phyloP scores from a whole-genome alignment of 495 filamentous ascomycete species.

The Neurospora sp. region DNA sequence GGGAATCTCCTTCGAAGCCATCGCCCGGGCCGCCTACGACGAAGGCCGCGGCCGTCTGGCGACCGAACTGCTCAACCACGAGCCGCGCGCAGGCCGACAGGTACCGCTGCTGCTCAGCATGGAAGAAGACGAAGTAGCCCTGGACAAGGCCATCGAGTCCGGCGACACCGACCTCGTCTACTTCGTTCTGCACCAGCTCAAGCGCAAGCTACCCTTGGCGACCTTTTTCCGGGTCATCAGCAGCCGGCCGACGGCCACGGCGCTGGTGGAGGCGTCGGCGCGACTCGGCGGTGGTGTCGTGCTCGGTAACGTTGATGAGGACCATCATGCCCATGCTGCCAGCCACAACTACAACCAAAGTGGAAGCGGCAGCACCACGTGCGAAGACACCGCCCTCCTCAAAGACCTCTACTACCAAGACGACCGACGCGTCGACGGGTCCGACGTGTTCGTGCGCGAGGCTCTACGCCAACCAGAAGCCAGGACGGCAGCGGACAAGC shows the following conservation, averaged over 20 bases:
- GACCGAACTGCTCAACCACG: slow-evolving; percentile 83
- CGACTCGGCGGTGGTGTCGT: slow-evolving; percentile 19
- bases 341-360: neutral
- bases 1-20: slow-evolving; percentile 88
- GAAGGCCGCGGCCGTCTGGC: slow-evolving; percentile 82
- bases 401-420: slow-evolving; percentile 98
- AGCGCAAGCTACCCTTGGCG: slow-evolving; percentile 81
- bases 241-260: slow-evolving; percentile 73
- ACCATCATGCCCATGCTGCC: slow-evolving; percentile 21
- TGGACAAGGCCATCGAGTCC: slow-evolving; percentile 94
- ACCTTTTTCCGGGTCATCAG: slow-evolving; percentile 92
- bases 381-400: slow-evolving; percentile 68
- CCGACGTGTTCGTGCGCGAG: slow-evolving; percentile 77
- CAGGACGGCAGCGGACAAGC: slow-evolving; percentile 59
- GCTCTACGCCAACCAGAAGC: slow-evolving; percentile 57
- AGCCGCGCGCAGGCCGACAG: slow-evolving; percentile 86
- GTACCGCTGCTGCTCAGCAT: slow-evolving; percentile 90
- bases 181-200: slow-evolving; percentile 79
- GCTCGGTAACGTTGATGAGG: neutral
- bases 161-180: slow-evolving; percentile 89
- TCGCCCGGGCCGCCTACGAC: slow-evolving; percentile 90
- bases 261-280: slow-evolving; percentile 80
- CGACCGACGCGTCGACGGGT: slow-evolving; percentile 81
- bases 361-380: neutral
- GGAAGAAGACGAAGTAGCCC: slow-evolving; percentile 90